Evolutionary conservation across 148 eudicot species (phyloP), one percentile per base, ranked within the genome.

Genomic region (Arbutus unedo): DNA sequence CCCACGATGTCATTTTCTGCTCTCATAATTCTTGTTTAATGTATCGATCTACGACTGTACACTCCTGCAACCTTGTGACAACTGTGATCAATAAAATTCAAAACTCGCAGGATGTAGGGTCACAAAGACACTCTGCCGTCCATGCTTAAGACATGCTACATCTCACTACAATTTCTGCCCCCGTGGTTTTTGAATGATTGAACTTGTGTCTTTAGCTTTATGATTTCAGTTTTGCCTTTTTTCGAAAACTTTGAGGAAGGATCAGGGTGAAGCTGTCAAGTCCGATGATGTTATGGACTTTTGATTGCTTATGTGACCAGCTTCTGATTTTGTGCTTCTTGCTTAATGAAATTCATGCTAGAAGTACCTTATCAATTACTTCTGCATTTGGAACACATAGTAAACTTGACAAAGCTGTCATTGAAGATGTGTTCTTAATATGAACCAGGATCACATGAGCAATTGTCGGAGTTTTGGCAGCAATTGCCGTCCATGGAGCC

Each of bases 401-500:
- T 56, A 50, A 23, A 25, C 49, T 51, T 8, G 43, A 64, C 9
- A 38, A 48, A 21, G 5, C 56, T 21, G 38, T 16, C 5, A 13
- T 54, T 50, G 2, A 78, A 41, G 67, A 48, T 67, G 49, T 14
- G 45, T 31, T 49, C 3, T 55, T 56, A 51, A 31, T 23, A 45
- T 87, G 43, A 77, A 81, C 87, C 86, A 91, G 98, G 88, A 74
- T 47, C 83, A 21, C 48, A 85, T 83, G 89, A 92, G 90, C 84
- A 85, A 66, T 56, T 80, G 87, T 83, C 87, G 81, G 76, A 93
- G 94, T 88, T 87, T 90, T 62, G 86, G 86, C 73, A 90, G 89
- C 86, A 91, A 91, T 83, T 54, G 85, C 83, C 91, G 82, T 14
- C 81, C 78, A 73, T 80, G 86, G 83, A 90, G 95, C 79, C 95